Conservation (phyloP, 345 rosid genomes). For the Salix brachista region DNA sequence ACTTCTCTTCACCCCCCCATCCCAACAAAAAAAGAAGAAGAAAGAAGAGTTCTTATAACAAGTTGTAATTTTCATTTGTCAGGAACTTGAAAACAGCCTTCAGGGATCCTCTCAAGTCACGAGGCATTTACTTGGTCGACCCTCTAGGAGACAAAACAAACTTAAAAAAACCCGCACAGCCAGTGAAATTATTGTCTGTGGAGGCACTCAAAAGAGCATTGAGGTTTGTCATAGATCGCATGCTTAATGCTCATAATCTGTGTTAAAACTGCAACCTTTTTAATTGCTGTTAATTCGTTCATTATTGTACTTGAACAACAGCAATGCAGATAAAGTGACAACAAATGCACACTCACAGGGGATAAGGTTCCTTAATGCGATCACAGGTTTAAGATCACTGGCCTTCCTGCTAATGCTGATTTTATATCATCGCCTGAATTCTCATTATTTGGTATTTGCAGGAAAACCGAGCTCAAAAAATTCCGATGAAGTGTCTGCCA, state of each 20-base stretch:
- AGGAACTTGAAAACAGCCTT: constrained; percentile 71
- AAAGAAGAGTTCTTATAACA: no score
- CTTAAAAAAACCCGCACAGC: constrained; percentile 41
- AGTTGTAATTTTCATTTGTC: constrained; percentile 6
- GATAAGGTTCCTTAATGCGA: constrained; percentile 74
- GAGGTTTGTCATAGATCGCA: constrained; percentile 39
- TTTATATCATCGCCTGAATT: background rate
- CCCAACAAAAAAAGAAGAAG: no score
- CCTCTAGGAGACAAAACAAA: constrained; percentile 49
- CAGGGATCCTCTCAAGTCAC: constrained; percentile 41
- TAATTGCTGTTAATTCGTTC: background rate
- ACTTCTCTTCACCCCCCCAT: background rate
- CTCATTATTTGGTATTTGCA: constrained; percentile 21
- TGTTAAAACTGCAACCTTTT: background rate
- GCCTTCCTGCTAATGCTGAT: background rate
- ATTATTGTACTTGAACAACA: constrained; percentile 31
- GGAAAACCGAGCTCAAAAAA: constrained; percentile 39
- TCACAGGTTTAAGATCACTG: constrained; percentile 48
- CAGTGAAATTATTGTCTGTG: constrained; percentile 60
- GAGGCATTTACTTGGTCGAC: constrained; percentile 66
- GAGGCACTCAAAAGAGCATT: constrained; percentile 77
- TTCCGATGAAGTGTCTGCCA: constrained; percentile 31
- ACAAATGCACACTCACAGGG: constrained; percentile 84
- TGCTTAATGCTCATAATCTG: constrained; percentile 2
- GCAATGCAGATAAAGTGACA: constrained; percentile 83